Base-by-base conservation (phyloP, 306 rosid genomes). In the Crotalaria pallida region DNA sequence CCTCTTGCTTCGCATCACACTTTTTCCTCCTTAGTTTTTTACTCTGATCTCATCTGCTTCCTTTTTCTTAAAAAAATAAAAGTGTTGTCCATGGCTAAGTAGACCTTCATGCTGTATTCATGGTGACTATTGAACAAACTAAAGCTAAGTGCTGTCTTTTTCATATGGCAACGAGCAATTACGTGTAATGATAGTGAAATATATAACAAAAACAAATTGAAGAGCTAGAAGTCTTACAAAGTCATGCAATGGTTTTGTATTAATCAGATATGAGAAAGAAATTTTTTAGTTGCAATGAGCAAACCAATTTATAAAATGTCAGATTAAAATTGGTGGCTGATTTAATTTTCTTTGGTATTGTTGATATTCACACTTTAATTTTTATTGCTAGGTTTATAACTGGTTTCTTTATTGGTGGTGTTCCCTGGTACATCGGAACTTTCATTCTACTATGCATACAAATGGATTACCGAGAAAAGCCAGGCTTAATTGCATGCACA, bases 381-480 rank as follows among this genome's bases (percentile, higher is more conserved):
- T 69, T 17, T 16, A 40, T 62, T 81, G 23, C 77, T 74, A 92
- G 98, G 92, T 92, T 92, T 72, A 55, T 92, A 72, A 18, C 43
- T 52, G 98, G 98, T 13, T 92, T 88, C 78, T 78, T 89, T 78
- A 71, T 89, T 78, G 96, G 95, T 17, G 92, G 96, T 34, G 7
- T 84, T 72, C 98, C 96, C 17, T 92, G 96, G 96, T 89, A 89
- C 43, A 15, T 84, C 58, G 95, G 96, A 86, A 6, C 89, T 58
- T 72, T 92, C 56, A 47, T 92, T 31, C 64, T 89, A 6, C 85
- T 87, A 41, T 92, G 81, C 65, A 80, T 78, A 11, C 88, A 31
- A 1, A 88, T 89, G 81, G 98, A 92, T 78, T 65, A 79, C 74
- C 70, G 96, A 58, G 98, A 92, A 72, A 92, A 92, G 71, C 86